Evolutionary conservation across 345 rosid species (phyloP).

Genomic region (Anastatica hierochuntica): DNA sequence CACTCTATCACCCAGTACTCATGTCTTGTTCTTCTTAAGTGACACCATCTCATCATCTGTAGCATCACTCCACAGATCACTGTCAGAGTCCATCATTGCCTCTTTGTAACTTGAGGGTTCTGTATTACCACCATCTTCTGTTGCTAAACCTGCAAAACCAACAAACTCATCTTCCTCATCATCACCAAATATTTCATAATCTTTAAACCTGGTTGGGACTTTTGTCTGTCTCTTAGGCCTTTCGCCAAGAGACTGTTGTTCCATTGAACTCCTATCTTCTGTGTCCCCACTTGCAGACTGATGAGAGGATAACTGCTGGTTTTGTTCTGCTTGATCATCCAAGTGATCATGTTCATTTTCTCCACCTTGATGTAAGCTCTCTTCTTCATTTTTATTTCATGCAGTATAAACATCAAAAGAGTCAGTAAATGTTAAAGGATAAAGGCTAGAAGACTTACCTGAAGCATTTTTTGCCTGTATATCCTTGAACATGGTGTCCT

Average conservation of each 20-base stretch:
- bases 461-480: too few species aligned
- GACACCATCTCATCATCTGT: background rate
- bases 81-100: background rate
- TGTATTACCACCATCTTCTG: background rate
- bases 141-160: background rate
- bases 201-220: too few species aligned
- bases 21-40: background rate
- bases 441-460: background rate
- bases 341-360: too few species aligned
- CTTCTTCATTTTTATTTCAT: too few species aligned
- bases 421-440: too few species aligned
- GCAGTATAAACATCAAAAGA: too few species aligned
- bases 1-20: background rate
- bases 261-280: background rate
- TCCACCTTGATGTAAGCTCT: too few species aligned
- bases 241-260: background rate
- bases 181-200: background rate
- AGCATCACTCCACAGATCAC: background rate
- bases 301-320: too few species aligned
- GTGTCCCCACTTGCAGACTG: too few species aligned
- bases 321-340: too few species aligned
- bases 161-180: background rate
- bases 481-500: background rate
- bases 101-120: background rate
- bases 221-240: background rate